A percentile compares a stretch with the other conserved stretches of the same genome.
Evolutionary conservation across 2,329 filamentous ascomycete genomes (phyloP).

Genomic region (Claviceps pazoutovae): DNA sequence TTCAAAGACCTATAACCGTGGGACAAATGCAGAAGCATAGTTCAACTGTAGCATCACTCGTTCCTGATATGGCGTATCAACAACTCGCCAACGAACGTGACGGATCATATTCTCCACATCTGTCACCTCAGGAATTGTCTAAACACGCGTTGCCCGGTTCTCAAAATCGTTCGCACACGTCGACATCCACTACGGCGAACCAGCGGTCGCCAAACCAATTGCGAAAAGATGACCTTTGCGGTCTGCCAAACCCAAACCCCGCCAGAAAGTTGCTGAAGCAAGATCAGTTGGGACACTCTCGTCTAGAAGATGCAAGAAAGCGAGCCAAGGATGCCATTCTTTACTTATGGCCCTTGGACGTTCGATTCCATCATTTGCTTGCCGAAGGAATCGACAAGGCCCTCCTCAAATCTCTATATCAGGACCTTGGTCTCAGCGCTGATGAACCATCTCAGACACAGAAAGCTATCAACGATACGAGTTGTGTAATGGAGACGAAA

Average conservation of each 20-base stretch:
- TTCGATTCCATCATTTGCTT: conserved; percentile 60
- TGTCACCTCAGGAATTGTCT: conserved; percentile 33
- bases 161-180: not conserved
- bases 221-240: not conserved
- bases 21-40: not conserved
- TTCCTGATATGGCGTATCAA: not conserved
- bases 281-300: not conserved
- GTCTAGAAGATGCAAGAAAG: conserved; percentile 31
- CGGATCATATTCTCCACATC: conserved; percentile 37
- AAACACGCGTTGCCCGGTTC: not conserved
- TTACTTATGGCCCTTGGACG: conserved; percentile 48
- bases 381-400: conserved; percentile 55
- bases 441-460: not conserved
- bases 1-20: not conserved
- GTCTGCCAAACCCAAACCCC: not conserved
- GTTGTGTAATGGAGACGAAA: not conserved
- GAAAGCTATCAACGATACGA: not conserved
- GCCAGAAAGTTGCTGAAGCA: not conserved
- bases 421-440: conserved; percentile 49
- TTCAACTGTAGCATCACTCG: not conserved
- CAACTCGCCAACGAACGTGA: conserved; percentile 26
- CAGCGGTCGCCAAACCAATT: not conserved
- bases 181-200: not conserved
- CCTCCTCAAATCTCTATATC: conserved; percentile 51
- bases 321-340: conserved; percentile 55